Base-by-base conservation (phyloP, 208 protist species). In the Leishmania martiniquensis region DNA sequence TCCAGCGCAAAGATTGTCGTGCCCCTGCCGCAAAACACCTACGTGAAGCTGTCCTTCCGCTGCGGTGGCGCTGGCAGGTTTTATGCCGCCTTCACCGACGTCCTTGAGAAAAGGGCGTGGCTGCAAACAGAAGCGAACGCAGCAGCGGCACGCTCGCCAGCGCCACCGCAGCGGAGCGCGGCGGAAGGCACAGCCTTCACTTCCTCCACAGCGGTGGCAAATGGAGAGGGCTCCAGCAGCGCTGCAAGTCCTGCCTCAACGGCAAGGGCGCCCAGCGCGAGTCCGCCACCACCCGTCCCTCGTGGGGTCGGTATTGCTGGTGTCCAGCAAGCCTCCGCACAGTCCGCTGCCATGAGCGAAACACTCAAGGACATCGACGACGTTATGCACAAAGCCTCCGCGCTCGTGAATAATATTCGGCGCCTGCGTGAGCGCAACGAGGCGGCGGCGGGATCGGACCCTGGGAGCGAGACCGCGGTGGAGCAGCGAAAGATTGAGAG, bases 301-400 rank as follows among this genome's bases (percentile, higher is more conserved):
- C 83, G 87, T 34, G 86, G 89, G 45, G 84, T 94, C 0, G 93
- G 93, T 42, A 95, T 97, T 52, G 89, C 91, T 4, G 93, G 91
- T 62, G 85, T 97, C 17, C 90, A 95, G 86, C 84, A 89, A 45
- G 82, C 72, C 5, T 89, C 87, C 15, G 76, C 80, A 51, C 83
- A 94, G 79, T 83, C 80, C 4, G 81, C 83, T 22, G 74, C 86
- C 65, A 76, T 93, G 85, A 65, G 73, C 60, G 89, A 90, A 32
- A 90, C 91, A 0, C 79, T 97, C 39, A 85, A 83, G 68, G 91
- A 95, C 75, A 92, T 97, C 77, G 91, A 97, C 65, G 91, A 97
- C 70, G 88, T 97, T 1, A 97, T 97, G 93, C 82, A 78, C 55
- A 92, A 95, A 37, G 93, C 91, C 34, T 95, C 91, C 6, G 69